Base-by-base conservation (phyloP, 2,329 filamentous ascomycete genomes). In the Xylariaceae sp. region DNA sequence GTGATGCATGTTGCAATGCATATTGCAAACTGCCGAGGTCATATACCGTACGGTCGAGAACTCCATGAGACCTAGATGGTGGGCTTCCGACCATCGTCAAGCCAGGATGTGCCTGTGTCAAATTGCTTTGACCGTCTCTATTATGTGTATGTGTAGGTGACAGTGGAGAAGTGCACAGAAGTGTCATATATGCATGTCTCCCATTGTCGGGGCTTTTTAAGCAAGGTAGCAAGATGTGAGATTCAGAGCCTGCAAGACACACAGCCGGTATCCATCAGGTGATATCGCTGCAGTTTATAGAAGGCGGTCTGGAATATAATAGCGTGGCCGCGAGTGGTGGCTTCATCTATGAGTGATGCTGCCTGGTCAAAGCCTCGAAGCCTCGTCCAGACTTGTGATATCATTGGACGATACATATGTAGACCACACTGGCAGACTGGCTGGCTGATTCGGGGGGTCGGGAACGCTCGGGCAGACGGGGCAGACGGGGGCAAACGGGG, bases 201-300 rank as follows among this genome's bases (percentile, higher is more conserved):
- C 40, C 43, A 41, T 44, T 47, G 42, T 55, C 54, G 21, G 47
- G 48, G 54, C 23, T 45, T 47, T 37, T 44, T 32, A 49, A 51
- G 41, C 23, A 49, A 51, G 48, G 44, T 6, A 42, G 49, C 32
- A 20, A 19, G 14, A 32, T 41, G 32, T 48, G 19, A 59, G 48
- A 53, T 40, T 48, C 20, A 43, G 41, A 40, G 45, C n/a, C 61
- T 65, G 64, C 64, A 65, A 56, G 56, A 52, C 61, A 48, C 60
- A 63, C 64, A 66, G 59, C 48, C 62, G 56, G 50, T 60, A 48
- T 21, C 23, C 43, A 59, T 66, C 64, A 66, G 64, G 64, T 66
- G 64, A 66, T 57, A 40, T n/a, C n/a, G 45, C 20, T 20, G 40
- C 40, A 32, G 37, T 40, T 42, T 51, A 48, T 51, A 50, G 45